Conservation (phyloP, 192 early-diverging fungal species). For the Coemansia sp. region DNA sequence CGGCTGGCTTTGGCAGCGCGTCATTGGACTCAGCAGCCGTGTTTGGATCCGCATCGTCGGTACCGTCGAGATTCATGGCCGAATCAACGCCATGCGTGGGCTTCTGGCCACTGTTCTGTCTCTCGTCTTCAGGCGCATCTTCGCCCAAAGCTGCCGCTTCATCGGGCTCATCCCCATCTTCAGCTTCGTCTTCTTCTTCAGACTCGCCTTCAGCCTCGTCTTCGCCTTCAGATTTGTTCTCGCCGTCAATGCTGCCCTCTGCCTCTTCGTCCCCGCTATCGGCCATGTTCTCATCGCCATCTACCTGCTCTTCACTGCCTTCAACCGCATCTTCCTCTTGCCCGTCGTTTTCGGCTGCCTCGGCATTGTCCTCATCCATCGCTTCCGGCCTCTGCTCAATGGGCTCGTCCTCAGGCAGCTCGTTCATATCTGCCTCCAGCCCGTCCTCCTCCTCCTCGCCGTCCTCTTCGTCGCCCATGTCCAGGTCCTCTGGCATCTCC, state of each 20-base stretch:
- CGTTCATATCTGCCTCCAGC: conserved; percentile 51
- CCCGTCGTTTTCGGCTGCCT: conserved; percentile 15
- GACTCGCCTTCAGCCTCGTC: conserved; percentile 35
- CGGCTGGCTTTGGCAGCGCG: conserved; percentile 29
- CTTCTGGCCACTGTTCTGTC: conserved; percentile 54
- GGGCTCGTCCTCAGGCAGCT: conserved; percentile 56
- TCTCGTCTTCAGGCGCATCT: conserved; percentile 27
- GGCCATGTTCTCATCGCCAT: conserved; percentile 15
- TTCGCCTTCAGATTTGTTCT: conserved; percentile 42
- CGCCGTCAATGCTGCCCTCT: conserved; percentile 38
- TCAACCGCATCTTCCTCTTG: conserved; percentile 18
- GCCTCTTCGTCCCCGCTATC: conserved; percentile 36
- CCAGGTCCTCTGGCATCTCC: conserved; percentile 58
- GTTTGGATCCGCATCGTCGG: conserved; percentile 41
- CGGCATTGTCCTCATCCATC: conserved; percentile 42
- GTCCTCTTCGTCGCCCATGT: conserved; percentile 50
- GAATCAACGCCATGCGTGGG: conserved; percentile 56
- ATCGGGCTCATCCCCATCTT: conserved; percentile 14
- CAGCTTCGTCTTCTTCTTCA: conserved; percentile 43
- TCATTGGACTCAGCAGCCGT: conserved; percentile 38
- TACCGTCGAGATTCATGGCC: conserved; percentile 58
- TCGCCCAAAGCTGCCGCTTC: conserved; percentile 21
- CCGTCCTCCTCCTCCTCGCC: conserved; percentile 39
- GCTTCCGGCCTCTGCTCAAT: conserved; percentile 44
- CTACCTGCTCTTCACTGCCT: conserved; percentile 16